phyloP scores from a whole-genome alignment of 192 early-diverging fungal species.

The Oehlia diaphana region DNA sequence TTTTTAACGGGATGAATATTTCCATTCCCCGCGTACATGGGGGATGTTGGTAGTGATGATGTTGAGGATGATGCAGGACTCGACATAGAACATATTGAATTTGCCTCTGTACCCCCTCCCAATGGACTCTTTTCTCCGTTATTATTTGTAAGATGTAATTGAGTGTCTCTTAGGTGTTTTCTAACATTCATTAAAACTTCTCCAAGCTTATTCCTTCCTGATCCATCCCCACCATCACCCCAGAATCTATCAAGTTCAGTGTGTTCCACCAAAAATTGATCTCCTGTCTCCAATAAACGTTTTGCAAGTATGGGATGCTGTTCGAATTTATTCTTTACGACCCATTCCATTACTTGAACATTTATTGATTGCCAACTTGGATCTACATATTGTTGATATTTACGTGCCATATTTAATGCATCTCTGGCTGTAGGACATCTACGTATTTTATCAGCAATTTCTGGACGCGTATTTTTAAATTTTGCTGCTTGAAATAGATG shows the following conservation, averaged over 20 bases:
- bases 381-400: slow-evolving; percentile 20
- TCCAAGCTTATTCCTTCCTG: slow-evolving; percentile 41
- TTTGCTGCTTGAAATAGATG: slow-evolving; percentile 34
- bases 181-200: slow-evolving; percentile 44
- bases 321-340: slow-evolving; percentile 39
- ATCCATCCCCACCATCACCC: slow-evolving; percentile 53
- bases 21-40: not conserved
- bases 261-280: slow-evolving; percentile 43
- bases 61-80: not conserved
- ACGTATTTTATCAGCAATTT: slow-evolving; percentile 16
- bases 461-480: slow-evolving; percentile 15
- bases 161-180: slow-evolving; percentile 20
- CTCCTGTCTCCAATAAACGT: slow-evolving; percentile 38
- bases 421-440: slow-evolving; percentile 17
- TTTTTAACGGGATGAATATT: not conserved
- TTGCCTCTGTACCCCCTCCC: not conserved
- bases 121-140: not conserved
- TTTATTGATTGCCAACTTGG: slow-evolving; percentile 47
- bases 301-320: slow-evolving; percentile 37
- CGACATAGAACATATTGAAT: not conserved
- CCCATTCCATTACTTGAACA: slow-evolving; percentile 43
- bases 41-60: not conserved
- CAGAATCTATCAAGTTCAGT: slow-evolving; percentile 49
- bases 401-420: slow-evolving; percentile 32
- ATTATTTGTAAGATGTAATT: not conserved